Base-by-base conservation (phyloP, 768 basidiomycete species). In the Russula abietina region DNA sequence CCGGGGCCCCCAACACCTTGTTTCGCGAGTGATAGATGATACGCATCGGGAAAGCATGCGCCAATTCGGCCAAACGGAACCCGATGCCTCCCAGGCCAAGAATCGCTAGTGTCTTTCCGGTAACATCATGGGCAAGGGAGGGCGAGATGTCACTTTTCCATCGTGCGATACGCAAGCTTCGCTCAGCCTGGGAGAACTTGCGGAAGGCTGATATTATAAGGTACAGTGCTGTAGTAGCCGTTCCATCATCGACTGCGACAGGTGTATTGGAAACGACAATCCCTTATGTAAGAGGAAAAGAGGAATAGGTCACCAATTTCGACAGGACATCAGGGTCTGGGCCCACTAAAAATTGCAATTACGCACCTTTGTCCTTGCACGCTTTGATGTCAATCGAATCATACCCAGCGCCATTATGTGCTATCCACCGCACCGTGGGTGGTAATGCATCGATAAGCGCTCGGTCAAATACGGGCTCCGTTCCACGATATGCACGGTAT, bases 351-450 rank as follows among this genome's bases (percentile, higher is more conserved):
- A 24, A 22, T 10, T 14, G n/a, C 1, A 12, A 19, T 26, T 39
- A 66, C 73, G 19, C 67, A 88, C 91, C 89, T 73, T 80, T 81
- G 11, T 79, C 82, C 70, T 83, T 89, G 73, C 87, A 88, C 4
- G 87, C 87, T 8, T 75, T 73, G 17, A 93, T 83, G 70, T 94
- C 88, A 66, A 96, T 87, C 64, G 87, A 85, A 71, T 97, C 93
- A 71, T 97, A 97, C 0, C 94, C 93, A 0, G 94, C 93, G 12
- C 93, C 94, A 61, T 94, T 94, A 73, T 93, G 93, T 1, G 87
- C 90, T 71, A 96, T 91, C 87, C 89, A 93, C 70, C 86, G 86
- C 65, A 95, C 80, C 22, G 78, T 79, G 1, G 78, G 64, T 1
- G 91, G 86, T 11, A 97, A 77, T 0, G 80, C 83, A 54, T 78